phyloP scores from a whole-genome alignment of 1,284 basidiomycete species.

The Rhodotorula glutinis region DNA sequence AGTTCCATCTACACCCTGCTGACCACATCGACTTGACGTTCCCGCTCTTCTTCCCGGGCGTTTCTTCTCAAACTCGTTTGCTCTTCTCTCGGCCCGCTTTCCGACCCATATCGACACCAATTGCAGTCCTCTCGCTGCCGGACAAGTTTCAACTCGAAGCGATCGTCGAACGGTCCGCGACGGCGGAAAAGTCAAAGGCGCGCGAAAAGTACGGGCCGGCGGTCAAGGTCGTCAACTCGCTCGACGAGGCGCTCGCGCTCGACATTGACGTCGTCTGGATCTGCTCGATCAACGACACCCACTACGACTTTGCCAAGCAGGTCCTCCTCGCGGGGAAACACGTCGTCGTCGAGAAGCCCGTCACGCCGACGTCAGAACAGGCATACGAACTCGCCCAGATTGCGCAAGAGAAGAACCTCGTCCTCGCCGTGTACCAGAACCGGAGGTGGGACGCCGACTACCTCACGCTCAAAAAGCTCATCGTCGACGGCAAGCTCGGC shows the following conservation, averaged over 20 bases:
- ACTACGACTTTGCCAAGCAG: conserved; percentile 60
- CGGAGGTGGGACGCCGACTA: conserved; percentile 80
- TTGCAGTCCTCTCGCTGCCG: conserved; percentile 61
- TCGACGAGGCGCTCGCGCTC: conserved; percentile 29
- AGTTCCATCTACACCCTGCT: too few relatives aligned
- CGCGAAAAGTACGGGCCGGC: conserved; percentile 32
- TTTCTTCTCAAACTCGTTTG: too few relatives aligned
- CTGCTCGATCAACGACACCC: conserved; percentile 74
- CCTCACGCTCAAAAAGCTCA: conserved; percentile 65
- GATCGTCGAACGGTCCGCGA: conserved; percentile 52
- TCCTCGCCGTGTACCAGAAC: conserved; percentile 64
- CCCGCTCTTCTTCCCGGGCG: neutral
- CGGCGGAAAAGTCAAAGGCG: conserved; percentile 33
- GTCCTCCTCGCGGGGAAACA: conserved; percentile 71
- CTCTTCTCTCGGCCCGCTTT: too few relatives aligned
- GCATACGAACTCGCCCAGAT: conserved; percentile 65
- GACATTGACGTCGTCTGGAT: conserved; percentile 58
- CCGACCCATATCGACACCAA: too few relatives aligned
- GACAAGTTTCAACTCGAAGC: conserved; percentile 67
- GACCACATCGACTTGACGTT: too few relatives aligned
- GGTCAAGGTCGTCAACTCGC: conserved; percentile 33
- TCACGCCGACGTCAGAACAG: conserved; percentile 64
- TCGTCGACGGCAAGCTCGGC: conserved; percentile 57
- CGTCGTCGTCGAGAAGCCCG: conserved; percentile 76
- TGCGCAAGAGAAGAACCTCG: conserved; percentile 62